phyloP scores from a whole-genome alignment of 169 alveolate species.

The Cystoisospora suis region DNA sequence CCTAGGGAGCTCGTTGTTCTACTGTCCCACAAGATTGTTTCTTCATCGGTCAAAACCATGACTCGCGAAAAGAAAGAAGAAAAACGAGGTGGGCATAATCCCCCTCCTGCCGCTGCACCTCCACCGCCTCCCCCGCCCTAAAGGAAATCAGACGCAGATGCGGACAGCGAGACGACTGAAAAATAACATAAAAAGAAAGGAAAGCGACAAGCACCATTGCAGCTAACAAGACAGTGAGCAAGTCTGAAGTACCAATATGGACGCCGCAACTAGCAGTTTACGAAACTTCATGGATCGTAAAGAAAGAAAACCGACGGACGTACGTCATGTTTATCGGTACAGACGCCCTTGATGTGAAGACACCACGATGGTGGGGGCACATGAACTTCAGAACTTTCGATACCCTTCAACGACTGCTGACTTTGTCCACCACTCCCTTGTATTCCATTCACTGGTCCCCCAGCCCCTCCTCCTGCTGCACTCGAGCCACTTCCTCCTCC shows the following conservation, averaged over 20 bases:
- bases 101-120: not conserved
- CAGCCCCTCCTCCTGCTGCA: not conserved
- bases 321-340: conserved; percentile 25
- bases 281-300: no score
- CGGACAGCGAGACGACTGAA: no score
- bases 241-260: no score
- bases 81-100: not conserved
- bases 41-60: not conserved
- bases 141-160: no score
- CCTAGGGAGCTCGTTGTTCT: not conserved
- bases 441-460: not conserved
- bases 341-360: conserved; percentile 26
- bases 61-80: conserved; percentile 19
- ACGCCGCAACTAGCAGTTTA: no score
- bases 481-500: not conserved
- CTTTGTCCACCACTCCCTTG: no score
- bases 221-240: no score
- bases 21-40: conserved; percentile 14
- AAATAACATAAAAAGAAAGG: not conserved
- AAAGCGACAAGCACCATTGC: not conserved
- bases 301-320: no score
- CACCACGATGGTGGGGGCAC: conserved; percentile 46
- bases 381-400: conserved; percentile 12
- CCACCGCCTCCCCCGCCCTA: not conserved
- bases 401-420: no score